Evolutionary conservation across 495 filamentous ascomycete genomes (phyloP).

Genomic region (Viridothelium virens): DNA sequence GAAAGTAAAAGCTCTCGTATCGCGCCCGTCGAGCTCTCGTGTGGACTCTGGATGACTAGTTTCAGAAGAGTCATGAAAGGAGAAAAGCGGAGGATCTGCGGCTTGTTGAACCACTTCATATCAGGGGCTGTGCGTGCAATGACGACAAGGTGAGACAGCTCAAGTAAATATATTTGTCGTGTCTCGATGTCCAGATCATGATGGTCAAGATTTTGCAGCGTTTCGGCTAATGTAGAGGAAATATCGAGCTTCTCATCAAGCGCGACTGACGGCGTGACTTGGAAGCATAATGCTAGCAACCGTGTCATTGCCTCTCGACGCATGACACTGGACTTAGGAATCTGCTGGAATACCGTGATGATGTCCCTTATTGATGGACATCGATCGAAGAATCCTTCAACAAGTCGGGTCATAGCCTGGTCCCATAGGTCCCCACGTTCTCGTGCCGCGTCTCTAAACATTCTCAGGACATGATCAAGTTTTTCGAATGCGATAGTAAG

Average conservation of each 20-base stretch:
- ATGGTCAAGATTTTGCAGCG: slow-evolving; percentile 48
- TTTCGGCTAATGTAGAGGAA: slow-evolving; percentile 60
- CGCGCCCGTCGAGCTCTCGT: slow-evolving; percentile 36
- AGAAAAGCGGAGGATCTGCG: slow-evolving; percentile 47
- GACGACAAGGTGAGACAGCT: slow-evolving; percentile 66
- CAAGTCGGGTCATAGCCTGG: slow-evolving; percentile 54
- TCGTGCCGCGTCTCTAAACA: slow-evolving; percentile 45
- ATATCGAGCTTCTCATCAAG: slow-evolving; percentile 81
- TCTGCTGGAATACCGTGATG: slow-evolving; percentile 57
- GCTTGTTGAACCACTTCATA: slow-evolving; percentile 74
- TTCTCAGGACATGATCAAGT: slow-evolving; percentile 50
- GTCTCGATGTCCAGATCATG: slow-evolving; percentile 45
- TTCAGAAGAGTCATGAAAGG: slow-evolving; percentile 58
- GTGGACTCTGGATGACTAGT: slow-evolving; percentile 38
- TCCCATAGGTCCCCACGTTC: slow-evolving; percentile 47
- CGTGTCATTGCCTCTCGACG: slow-evolving; percentile 71
- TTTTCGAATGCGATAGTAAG: slow-evolving; percentile 73
- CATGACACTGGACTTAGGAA: slow-evolving; percentile 49
- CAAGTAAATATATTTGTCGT: slow-evolving; percentile 48
- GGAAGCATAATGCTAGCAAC: slow-evolving; percentile 70
- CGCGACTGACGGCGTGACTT: slow-evolving; percentile 70
- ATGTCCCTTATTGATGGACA: slow-evolving; percentile 73
- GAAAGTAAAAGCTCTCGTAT: slow-evolving; percentile 42
- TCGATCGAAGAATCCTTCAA: slow-evolving; percentile 66
- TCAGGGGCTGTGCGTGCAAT: slow-evolving; percentile 69